These are phyloP conservation scores for Miscanthus sacchariflorus DNA, from an alignment of 202 grass and related monocot species.

Conservation along the genomic window DNA sequence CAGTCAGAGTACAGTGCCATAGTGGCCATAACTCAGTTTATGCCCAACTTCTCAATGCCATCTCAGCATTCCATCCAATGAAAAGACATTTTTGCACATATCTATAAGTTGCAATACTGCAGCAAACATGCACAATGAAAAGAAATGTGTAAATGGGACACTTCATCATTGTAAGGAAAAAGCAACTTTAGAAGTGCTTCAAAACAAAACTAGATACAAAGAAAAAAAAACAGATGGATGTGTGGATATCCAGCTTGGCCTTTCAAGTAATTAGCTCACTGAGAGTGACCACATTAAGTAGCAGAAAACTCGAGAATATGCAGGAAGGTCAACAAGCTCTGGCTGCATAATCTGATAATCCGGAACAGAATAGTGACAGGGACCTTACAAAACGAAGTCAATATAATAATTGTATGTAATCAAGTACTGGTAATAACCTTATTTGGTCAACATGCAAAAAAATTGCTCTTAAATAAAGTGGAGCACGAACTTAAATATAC, in stretches of 20 bases:
- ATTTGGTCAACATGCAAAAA: constrained; percentile 17
- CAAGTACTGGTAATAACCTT: neutral
- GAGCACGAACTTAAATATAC: neutral
- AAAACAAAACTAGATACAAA: neutral
- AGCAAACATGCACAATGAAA: neutral
- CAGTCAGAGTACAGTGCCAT: neutral
- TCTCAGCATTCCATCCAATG: neutral
- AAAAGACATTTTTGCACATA: neutral
- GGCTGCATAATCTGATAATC: neutral
- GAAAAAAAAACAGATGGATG: neutral
- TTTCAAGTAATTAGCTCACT: constrained; percentile 42
- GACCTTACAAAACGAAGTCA: neutral
- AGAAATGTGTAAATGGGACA: neutral
- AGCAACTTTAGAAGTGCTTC: neutral
- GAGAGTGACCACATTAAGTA: constrained; percentile 43
- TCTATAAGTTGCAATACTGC: neutral
- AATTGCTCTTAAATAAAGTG: neutral
- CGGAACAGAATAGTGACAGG: constrained; percentile 12
- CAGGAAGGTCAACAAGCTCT: constrained; percentile 39
- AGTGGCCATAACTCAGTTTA: neutral
- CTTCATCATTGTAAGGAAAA: neutral
- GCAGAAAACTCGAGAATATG: constrained; percentile 22
- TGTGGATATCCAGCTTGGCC: neutral
- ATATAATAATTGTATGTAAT: neutral
- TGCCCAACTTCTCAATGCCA: neutral